Base-by-base conservation (phyloP, 805 yeast species). In the Wickerhamiella sorbophila region DNA sequence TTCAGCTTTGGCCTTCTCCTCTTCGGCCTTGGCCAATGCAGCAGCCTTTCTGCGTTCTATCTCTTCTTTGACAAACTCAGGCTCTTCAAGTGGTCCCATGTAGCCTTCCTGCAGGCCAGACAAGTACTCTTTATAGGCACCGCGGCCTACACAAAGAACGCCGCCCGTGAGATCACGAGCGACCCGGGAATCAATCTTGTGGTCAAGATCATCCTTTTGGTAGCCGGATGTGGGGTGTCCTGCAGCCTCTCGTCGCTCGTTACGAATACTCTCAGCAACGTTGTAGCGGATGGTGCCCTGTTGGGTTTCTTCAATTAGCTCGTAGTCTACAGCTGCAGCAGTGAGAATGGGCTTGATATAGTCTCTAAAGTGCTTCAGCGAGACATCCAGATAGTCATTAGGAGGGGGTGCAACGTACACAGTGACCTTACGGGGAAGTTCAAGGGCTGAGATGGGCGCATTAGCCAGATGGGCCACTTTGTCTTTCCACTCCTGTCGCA, bases 401-500 rank as follows among this genome's bases (percentile, higher is more conserved):
- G 98, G 97, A 6, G 97, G 96, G n/a, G 98, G 98, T 0, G 95
- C 94, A 43, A 87, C 71, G 57, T 78, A 87, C 1, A 91, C 76
- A 1, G 82, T 75, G 37, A 91, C 64, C 51, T 78, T 82, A 45
- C 98, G 70, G 2, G 95, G 84, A 17, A 71, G 52, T 41, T 69
- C 67, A 44, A 72, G 62, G 1, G 75, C 58, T 1, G 34, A 38
- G 34, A 77, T 52, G 15, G 72, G 70, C 21, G 58, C 65, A 20
- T 71, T 56, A 12, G 88, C 74, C 36, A 71, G 57, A 14, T 59
- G 61, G 36, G 73, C 62, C 2, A 84, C 94, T 39, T 63, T 51
- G 16, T 67, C 67, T 66, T 79, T 75, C 72, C 81, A 84, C 46
- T 70, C 66, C 34, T 69, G 62, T 33, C 95, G 64, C 20, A 80